A percentile compares a stretch with the other conserved stretches of the same genome.
phyloP scores from a whole-genome alignment of 2,329 filamentous ascomycete genomes.

The Fusarium oligoseptatum region DNA sequence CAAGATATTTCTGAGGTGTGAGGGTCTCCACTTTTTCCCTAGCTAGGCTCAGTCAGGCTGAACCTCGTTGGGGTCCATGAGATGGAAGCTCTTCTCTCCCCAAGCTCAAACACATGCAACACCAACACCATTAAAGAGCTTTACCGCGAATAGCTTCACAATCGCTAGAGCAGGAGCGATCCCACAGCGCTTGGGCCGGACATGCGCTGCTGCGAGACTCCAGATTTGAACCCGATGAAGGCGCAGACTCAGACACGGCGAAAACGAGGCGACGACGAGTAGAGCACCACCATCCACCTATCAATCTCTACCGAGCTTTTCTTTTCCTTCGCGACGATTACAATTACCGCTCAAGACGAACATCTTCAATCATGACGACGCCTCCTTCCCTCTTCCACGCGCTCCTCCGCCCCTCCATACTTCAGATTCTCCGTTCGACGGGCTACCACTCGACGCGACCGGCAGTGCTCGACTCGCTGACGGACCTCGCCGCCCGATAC shows the following conservation, averaged over 20 bases:
- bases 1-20: background rate
- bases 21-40: constrained; percentile 27
- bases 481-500: constrained; percentile 87
- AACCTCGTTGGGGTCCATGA: constrained; percentile 5
- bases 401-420: constrained; percentile 85
- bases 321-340: constrained; percentile 2
- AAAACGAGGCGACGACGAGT: constrained; percentile 44
- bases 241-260: constrained; percentile 40
- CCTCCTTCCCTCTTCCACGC: constrained; percentile 73
- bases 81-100: constrained; percentile 28
- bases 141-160: constrained; percentile 16
- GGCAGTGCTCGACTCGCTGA: constrained; percentile 87
- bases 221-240: constrained; percentile 48
- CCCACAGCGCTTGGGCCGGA: constrained; percentile 40
- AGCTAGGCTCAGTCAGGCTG: constrained; percentile 12
- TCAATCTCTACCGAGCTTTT: constrained; percentile 6
- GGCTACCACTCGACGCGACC: constrained; percentile 89
- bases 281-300: constrained; percentile 17
- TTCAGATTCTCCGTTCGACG: constrained; percentile 91
- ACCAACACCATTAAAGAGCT: constrained; percentile 11
- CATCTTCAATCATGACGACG: constrained; percentile 57
- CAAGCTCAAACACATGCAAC: constrained; percentile 6
- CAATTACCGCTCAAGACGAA: background rate
- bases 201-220: constrained; percentile 48
- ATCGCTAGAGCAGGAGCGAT: background rate